These are phyloP conservation scores for Dalbergia cultrata DNA, from an alignment of 306 rosid genomes.

Conservation along the genomic window DNA sequence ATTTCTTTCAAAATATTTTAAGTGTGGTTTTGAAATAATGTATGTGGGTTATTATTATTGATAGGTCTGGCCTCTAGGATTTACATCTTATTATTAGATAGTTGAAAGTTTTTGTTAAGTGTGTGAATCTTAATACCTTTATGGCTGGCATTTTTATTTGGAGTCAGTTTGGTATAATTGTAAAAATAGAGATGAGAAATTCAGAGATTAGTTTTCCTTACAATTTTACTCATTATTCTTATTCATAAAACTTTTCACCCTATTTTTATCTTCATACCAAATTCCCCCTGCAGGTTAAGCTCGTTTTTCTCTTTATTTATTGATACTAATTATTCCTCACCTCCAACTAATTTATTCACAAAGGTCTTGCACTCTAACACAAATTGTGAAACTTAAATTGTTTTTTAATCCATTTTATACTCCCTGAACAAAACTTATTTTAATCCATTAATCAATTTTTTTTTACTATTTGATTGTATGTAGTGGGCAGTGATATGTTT, in stretches of 20 bases:
- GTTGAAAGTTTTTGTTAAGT: slow-evolving; percentile 13
- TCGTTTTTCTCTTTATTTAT: slow-evolving; percentile 6
- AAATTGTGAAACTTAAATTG: background rate
- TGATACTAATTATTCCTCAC: background rate
- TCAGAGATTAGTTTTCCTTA: background rate
- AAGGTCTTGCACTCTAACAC: slow-evolving; percentile 3
- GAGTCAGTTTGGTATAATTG: background rate
- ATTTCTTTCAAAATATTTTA: slow-evolving; percentile 27
- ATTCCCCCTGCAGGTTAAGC: background rate
- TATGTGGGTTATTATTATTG: slow-evolving; percentile 6
- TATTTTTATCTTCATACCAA: background rate
- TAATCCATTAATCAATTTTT: background rate
- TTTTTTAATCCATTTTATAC: background rate
- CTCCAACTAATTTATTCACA: slow-evolving; percentile 2
- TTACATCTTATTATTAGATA: slow-evolving; percentile 7
- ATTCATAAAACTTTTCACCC: background rate
- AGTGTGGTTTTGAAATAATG: slow-evolving; percentile 23
- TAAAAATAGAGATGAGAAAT: background rate
- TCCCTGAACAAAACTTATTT: background rate
- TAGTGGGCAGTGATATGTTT: background rate
- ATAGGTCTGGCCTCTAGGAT: slow-evolving; percentile 17
- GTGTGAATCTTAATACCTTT: background rate
- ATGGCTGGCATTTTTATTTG: slow-evolving; percentile 16
- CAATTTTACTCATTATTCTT: background rate
- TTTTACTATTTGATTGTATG: background rate